Percentiles rank a stretch among this genome's conserved stretches.
phyloP scores from a whole-genome alignment of 169 alveolate genomes.

The Babesia bigemina region DNA sequence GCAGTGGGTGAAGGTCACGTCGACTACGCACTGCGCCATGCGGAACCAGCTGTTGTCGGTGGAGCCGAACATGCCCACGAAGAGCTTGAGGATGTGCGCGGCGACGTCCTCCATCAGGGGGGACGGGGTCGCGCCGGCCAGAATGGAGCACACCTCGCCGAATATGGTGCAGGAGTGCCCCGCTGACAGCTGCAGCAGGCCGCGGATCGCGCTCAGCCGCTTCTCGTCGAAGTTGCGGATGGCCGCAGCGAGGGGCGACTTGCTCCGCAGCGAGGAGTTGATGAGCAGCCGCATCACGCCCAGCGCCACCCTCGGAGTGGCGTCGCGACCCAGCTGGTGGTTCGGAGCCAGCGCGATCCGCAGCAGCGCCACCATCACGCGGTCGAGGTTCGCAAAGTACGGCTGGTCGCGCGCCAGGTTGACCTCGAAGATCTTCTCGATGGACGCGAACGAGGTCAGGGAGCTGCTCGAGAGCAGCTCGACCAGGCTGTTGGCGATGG shows the following conservation, averaged over 20 bases:
- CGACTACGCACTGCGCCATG: conserved; percentile 62
- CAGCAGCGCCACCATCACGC: conserved; percentile 40
- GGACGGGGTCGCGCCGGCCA: conserved; percentile 24
- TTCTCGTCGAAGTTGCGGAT: conserved; percentile 40
- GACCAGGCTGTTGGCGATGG: conserved; percentile 33
- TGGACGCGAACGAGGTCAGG: conserved; percentile 49
- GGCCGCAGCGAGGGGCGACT: conserved; percentile 5
- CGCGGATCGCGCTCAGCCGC: conserved; percentile 20
- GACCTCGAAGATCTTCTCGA: conserved; percentile 66
- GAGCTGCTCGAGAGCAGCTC: conserved; percentile 31
- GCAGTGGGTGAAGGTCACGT: conserved; percentile 54
- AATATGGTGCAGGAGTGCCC: conserved; percentile 32
- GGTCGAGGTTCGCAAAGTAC: conserved; percentile 21
- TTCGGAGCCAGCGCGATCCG: conserved; percentile 53
- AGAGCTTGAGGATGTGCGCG: conserved; percentile 20
- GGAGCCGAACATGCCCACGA: conserved; percentile 55
- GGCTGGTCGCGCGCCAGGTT: conserved; percentile 46
- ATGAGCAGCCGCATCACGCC: conserved; percentile 42
- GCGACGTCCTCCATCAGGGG: conserved; percentile 25
- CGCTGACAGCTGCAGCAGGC: conserved; percentile 27
- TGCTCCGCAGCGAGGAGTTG: conserved; percentile 32
- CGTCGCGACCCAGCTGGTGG: conserved; percentile 29
- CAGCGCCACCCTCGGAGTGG: conserved; percentile 29
- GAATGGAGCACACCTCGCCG: conserved; percentile 53
- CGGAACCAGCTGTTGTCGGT: conserved; percentile 50